These are phyloP conservation scores for Dothideomycetes sp. DNA, from an alignment of 2,329 filamentous ascomycete species.

Conservation along the genomic window DNA sequence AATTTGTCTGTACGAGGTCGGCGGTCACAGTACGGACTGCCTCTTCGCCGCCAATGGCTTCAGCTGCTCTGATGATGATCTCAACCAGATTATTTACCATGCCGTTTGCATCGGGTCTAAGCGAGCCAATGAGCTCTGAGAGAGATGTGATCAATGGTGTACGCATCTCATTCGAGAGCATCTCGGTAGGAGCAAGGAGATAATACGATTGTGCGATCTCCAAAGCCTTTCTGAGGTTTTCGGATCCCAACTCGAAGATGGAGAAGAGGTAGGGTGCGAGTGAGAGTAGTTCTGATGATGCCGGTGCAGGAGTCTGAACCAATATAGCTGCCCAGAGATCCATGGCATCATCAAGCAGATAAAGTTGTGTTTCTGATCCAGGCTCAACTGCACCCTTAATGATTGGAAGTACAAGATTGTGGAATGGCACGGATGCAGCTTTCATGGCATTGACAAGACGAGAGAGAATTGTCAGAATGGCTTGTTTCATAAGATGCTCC, in stretches of 20 bases:
- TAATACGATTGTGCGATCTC: constrained; percentile 43
- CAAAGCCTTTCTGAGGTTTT: constrained; percentile 39
- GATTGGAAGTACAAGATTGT: constrained; percentile 70
- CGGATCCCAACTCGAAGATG: constrained; percentile 40
- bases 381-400: constrained; percentile 71
- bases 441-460: constrained; percentile 83
- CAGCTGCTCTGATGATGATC: constrained; percentile 40
- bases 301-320: constrained; percentile 43
- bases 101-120: constrained; percentile 41
- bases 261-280: constrained; percentile 38
- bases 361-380: constrained; percentile 62
- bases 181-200: constrained; percentile 37
- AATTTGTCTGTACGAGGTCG: constrained; percentile 49
- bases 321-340: constrained; percentile 80
- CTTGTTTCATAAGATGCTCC: constrained; percentile 87
- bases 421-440: constrained; percentile 65
- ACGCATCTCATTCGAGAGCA: constrained; percentile 36
- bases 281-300: constrained; percentile 33
- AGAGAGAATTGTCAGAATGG: constrained; percentile 76
- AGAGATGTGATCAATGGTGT: constrained; percentile 31
- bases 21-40: constrained; percentile 41
- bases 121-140: constrained; percentile 33
- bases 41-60: constrained; percentile 43
- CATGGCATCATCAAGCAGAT: constrained; percentile 83
- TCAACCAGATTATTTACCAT: constrained; percentile 39